Evolutionary conservation across 768 basidiomycete species (phyloP), one percentile per base, ranked within the genome.

Genomic region (Dentipellis sp.): DNA sequence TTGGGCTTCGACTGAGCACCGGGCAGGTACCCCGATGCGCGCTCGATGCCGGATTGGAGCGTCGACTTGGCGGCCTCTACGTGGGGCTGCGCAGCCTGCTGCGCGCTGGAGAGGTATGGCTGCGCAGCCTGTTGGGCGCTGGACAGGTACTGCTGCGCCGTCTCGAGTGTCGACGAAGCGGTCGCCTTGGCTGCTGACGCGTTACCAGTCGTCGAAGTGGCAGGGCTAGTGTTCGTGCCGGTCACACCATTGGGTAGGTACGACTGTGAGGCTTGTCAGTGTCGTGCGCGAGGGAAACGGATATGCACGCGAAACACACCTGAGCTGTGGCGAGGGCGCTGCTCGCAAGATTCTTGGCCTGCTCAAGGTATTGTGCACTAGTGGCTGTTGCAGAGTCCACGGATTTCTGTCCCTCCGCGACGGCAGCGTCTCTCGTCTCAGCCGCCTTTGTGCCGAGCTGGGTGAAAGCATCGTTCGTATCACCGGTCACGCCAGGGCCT

Each of bases 331-430:
- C 60, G 3, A 80, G 56, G 0, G 75, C 77, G 38, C 60, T 70
- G 12, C 67, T 67, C 0, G 78, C 81, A 2, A 80, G 50, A 7
- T 64, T 67, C 67, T 78, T 83, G 1, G 78, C 83, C 60, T 82
- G 77, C 21, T 81, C 77, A 6, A 84, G 66, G 60, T 83, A 83
- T 0, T 71, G 71, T 6, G 71, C 70, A 29, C 76, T 75, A 1
- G 74, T 64, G 4, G 72, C 74, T 62, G 78, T 77, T 0, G 72
- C 74, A 11, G 70, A 66, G 7, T 76, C 73, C 1, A 86, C 72
- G 56, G 79, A 75, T 6, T 68, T 66, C 59, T 79, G 72, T 3
- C 84, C 84, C 62, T 86, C 75, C 0, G 71, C 71, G n/a, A 78
- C 80, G 17, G 83, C 85, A 0, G 68, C 67, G 48, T 82, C 68